A percentile compares a stretch with the other conserved stretches of the same genome.
Evolutionary conservation across 257 asterid species (phyloP).

Genomic region (Ligustrum vulgare): DNA sequence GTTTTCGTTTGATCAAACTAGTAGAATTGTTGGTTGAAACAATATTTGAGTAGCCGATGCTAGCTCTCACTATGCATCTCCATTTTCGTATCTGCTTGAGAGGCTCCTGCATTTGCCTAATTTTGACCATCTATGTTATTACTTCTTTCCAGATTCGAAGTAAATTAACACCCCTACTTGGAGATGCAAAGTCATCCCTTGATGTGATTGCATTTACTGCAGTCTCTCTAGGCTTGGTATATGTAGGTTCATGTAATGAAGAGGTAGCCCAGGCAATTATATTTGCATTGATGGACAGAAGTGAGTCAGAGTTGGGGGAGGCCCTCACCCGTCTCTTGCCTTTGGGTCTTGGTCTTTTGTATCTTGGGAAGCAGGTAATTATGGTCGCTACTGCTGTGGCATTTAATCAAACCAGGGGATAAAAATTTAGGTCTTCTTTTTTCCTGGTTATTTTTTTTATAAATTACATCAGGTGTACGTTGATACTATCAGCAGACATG

Average conservation of each 20-base stretch:
- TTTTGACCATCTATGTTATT: slow-evolving; percentile 20
- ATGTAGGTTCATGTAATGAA: slow-evolving; percentile 89
- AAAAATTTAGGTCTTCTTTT: not conserved
- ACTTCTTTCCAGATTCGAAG: slow-evolving; percentile 52
- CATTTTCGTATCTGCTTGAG: not conserved
- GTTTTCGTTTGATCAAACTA: slow-evolving; percentile 20
- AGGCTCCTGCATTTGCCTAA: slow-evolving; percentile 5
- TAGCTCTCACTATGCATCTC: not conserved
- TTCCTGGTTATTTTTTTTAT: not conserved
- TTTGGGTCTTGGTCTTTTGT: slow-evolving; percentile 91
- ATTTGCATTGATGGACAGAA: slow-evolving; percentile 81
- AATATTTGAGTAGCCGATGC: not conserved
- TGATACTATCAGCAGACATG: not conserved
- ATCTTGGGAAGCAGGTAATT: slow-evolving; percentile 92
- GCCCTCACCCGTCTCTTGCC: slow-evolving; percentile 84
- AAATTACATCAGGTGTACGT: not conserved
- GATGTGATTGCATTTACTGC: slow-evolving; percentile 95
- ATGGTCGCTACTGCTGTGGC: not conserved
- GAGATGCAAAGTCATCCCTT: slow-evolving; percentile 70
- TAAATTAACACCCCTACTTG: slow-evolving; percentile 64
- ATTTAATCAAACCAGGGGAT: not conserved
- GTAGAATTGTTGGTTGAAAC: not conserved
- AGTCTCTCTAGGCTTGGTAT: slow-evolving; percentile 80
- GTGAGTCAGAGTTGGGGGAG: slow-evolving; percentile 82
- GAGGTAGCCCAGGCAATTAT: slow-evolving; percentile 91